These are phyloP conservation scores for Malus asiatica DNA, from an alignment of 306 rosid genomes.

Conservation along the genomic window DNA sequence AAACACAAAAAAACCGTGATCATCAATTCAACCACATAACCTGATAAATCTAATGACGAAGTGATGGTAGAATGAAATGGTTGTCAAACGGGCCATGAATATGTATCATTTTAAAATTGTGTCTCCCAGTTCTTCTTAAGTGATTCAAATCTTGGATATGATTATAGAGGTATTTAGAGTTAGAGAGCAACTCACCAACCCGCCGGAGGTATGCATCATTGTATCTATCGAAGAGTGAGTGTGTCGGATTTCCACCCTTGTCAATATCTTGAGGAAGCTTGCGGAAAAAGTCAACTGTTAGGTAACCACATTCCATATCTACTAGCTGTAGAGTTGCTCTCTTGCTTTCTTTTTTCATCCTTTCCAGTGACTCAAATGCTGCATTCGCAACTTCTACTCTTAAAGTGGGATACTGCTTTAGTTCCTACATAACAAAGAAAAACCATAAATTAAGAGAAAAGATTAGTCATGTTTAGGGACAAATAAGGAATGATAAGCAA, in stretches of 20 bases:
- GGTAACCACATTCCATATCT: conserved; percentile 43
- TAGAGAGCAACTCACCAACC: conserved; percentile 14
- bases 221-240: conserved; percentile 33
- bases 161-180: neutral
- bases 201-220: conserved; percentile 38
- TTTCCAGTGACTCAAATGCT: conserved; percentile 31
- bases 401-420: conserved; percentile 36
- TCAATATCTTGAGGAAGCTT: conserved; percentile 50
- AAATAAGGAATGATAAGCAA: neutral
- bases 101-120: no score
- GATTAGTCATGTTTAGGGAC: neutral
- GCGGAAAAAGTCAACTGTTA: conserved; percentile 42
- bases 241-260: conserved; percentile 43
- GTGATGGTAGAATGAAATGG: neutral
- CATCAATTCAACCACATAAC: neutral
- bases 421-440: conserved; percentile 23
- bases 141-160: neutral
- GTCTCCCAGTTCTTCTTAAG: neutral
- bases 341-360: conserved; percentile 42
- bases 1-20: neutral
- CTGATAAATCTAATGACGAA: neutral
- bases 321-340: conserved; percentile 34
- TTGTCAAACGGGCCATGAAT: neutral
- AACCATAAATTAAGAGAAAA: neutral
- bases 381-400: conserved; percentile 34